Base-by-base conservation (phyloP, 306 rosid genomes). In the Pterocarpus santalinus region DNA sequence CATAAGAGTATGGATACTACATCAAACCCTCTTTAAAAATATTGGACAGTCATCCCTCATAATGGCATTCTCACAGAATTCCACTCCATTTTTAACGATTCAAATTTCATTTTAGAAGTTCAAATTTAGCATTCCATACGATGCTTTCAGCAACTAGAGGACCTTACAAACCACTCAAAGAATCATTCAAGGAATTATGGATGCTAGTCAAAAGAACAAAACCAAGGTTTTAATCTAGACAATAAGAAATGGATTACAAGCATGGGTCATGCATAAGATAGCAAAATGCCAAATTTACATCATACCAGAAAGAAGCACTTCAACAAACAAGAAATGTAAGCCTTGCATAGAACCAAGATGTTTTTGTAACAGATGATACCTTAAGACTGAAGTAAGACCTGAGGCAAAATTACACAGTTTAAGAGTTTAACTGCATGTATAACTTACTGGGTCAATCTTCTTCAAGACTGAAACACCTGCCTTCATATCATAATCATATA, bases 401-500 rank as follows among this genome's bases (percentile, higher is more conserved):
- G 57, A 80, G 36, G 76, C 43, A 83, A 52, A 81, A 81, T 49
- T n/a, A 46, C 64, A 64, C 7, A 34, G 71, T 17, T 72, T 65
- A 8, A 52, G 55, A 68, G 67, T 72, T 73, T 77, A 82, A 65
- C 58, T 22, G 43, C 65, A 49, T 22, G 82, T 64, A 58, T 34
- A 56, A 87, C 99, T 91, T 82, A 95, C 99, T 1, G 87, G 43
- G 78, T 91, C 89, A 77, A 86, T 89, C 92, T 90, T 95, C 91
- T 95, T 95, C 88, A 90, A 77, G 69, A 90, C 91, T 64, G 95
- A 89, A 86, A 75, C 39, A 30, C 88, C 90, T 2, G 88, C 69
- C 80, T 87, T 88, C 99, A 95, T 92, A 77, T 95, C 99, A 86
- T 92, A 92, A 83, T 95, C 97, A 78, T 95, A 95, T 32, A 87